Percentiles rank a stretch among this genome's conserved stretches.
phyloP scores from a whole-genome alignment of 2,329 filamentous ascomycete genomes.

The Zymoseptoria ardabiliae region DNA sequence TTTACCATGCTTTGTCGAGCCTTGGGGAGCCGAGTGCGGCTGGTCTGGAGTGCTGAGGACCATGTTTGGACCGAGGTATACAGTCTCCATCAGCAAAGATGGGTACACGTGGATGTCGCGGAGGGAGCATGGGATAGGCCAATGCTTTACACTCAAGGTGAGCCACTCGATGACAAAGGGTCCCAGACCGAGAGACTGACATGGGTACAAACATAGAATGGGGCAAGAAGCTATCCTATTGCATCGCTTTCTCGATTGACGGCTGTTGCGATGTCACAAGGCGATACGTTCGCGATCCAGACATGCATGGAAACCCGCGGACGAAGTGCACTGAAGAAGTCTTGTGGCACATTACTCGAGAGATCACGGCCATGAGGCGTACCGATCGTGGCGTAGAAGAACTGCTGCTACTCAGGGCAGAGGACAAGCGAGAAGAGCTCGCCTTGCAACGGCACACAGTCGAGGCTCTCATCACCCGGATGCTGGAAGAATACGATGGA shows the following conservation, averaged over 20 bases:
- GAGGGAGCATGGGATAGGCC: constrained; percentile 96
- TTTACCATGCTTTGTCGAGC: constrained; percentile 98
- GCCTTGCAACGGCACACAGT: constrained; percentile 70
- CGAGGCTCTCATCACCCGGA: constrained; percentile 52
- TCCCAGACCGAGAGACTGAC: too few relatives aligned
- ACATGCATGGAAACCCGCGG: constrained; percentile 62
- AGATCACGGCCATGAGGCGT: constrained; percentile 78
- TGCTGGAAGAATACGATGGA: constrained; percentile 47
- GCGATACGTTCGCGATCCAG: constrained; percentile 61
- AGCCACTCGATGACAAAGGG: too few relatives aligned
- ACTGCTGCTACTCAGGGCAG: constrained; percentile 71
- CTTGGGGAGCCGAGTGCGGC: constrained; percentile 80
- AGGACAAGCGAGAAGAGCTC: constrained; percentile 67
- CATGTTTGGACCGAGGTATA: constrained; percentile 98
- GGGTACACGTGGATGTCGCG: constrained; percentile 91
- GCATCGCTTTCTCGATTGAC: constrained; percentile 76
- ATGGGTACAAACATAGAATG: constrained; percentile 60
- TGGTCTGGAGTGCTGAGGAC: constrained; percentile 98
- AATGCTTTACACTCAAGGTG: constrained; percentile 80
- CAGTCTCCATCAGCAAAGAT: constrained; percentile 83
- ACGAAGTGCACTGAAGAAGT: constrained; percentile 81
- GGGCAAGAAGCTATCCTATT: too few relatives aligned
- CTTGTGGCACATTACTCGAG: constrained; percentile 80
- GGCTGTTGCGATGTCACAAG: constrained; percentile 62
- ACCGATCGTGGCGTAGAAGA: constrained; percentile 82